phyloP scores from a whole-genome alignment of 179 eudicot species.

The Pouteria campechiana region DNA sequence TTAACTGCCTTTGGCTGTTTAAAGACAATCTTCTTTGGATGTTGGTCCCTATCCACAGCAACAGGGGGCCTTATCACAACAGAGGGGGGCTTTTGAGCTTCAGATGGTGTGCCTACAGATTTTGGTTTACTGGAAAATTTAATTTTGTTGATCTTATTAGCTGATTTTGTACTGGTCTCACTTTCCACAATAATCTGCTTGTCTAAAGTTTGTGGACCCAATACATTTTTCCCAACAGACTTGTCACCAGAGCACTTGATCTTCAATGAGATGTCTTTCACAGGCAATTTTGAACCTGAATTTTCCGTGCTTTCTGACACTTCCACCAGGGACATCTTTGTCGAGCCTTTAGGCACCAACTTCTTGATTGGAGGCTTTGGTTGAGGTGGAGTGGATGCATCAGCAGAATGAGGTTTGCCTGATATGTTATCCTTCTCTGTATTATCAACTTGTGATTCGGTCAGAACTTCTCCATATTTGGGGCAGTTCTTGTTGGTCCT shows the following conservation, averaged over 20 bases:
- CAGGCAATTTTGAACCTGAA: constrained; percentile 47
- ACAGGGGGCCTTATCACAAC: constrained; percentile 72
- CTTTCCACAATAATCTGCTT: constrained; percentile 45
- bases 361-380: constrained; percentile 41
- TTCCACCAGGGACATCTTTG: constrained; percentile 38
- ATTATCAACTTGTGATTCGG: constrained; percentile 44
- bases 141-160: constrained; percentile 64
- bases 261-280: too few species aligned
- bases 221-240: constrained; percentile 39
- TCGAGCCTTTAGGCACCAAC: constrained; percentile 28
- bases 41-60: constrained; percentile 43
- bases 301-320: constrained; percentile 53
- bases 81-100: constrained; percentile 51
- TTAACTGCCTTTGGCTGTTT: constrained; percentile 63
- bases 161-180: constrained; percentile 39
- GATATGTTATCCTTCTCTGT: constrained; percentile 45
- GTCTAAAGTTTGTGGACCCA: constrained; percentile 38
- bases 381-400: constrained; percentile 31
- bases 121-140: constrained; percentile 53
- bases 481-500: constrained; percentile 93
- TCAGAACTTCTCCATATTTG: constrained; percentile 66
- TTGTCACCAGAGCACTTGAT: constrained; percentile 68
- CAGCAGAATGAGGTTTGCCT: constrained; percentile 30
- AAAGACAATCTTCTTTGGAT: constrained; percentile 60
- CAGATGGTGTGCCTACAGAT: constrained; percentile 46